Conservation (phyloP, 371 early-diverging fungal species). For the Dinochytrium kinnereticum region DNA sequence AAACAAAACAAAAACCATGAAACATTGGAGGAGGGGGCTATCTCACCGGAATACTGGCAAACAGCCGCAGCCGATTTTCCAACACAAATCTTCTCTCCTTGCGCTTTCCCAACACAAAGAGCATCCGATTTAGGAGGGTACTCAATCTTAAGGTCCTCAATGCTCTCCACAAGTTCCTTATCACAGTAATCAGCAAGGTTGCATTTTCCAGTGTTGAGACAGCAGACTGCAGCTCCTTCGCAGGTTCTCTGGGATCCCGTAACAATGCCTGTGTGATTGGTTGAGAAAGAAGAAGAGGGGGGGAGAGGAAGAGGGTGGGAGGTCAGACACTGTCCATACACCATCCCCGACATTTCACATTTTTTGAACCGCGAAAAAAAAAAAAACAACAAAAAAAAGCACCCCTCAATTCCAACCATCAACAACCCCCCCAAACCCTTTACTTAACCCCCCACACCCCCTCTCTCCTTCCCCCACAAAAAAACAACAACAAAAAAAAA, state of each 20-base stretch:
- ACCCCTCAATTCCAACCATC: too few species aligned
- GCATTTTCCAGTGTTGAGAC: neutral
- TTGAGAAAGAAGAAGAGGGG: neutral
- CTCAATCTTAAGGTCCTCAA: neutral
- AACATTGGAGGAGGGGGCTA: neutral
- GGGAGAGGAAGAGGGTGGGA: neutral
- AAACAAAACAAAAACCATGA: neutral
- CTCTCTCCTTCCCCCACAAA: too few species aligned
- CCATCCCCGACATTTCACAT: too few species aligned
- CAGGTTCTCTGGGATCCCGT: neutral
- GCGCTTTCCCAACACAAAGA: neutral
- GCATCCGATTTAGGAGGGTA: neutral
- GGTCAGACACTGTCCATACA: too few species aligned
- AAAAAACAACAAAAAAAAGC: too few species aligned
- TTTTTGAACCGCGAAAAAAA: too few species aligned
- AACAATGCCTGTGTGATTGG: neutral
- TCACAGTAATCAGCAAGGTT: neutral
- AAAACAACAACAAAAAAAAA: too few species aligned
- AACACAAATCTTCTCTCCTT: neutral
- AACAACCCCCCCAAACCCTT: too few species aligned
- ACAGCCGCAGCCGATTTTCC: neutral
- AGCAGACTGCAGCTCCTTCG: neutral
- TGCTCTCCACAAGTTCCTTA: neutral
- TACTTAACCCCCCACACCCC: too few species aligned
- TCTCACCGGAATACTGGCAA: neutral